phyloP scores from a whole-genome alignment of 345 rosid species.

The Eucalyptus guilfoylei region DNA sequence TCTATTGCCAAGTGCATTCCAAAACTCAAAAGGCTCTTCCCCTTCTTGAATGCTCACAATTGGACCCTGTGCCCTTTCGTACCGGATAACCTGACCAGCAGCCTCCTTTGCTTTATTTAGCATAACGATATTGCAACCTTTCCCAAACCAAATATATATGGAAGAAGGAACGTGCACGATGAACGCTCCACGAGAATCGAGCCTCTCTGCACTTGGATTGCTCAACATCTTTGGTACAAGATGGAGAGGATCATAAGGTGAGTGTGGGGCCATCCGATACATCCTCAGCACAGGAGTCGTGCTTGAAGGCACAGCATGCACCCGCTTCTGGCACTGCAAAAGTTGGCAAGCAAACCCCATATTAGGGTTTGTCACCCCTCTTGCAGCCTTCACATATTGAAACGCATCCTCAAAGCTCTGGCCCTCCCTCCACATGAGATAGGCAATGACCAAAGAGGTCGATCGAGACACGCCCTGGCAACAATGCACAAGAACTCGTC shows the following conservation, averaged over 20 bases:
- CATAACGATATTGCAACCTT: conserved; percentile 30
- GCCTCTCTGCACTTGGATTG: conserved; percentile 22
- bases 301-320: conserved; percentile 55
- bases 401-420: conserved; percentile 74
- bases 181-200: conserved; percentile 67
- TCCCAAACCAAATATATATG: conserved; percentile 54
- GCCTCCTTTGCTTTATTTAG: conserved; percentile 38
- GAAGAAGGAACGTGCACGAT: conserved; percentile 46
- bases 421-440: conserved; percentile 72
- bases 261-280: conserved; percentile 69
- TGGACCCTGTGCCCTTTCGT: conserved; percentile 53
- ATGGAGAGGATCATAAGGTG: conserved; percentile 65
- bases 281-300: conserved; percentile 43
- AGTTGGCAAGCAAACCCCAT: conserved; percentile 78
- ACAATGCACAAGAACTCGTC: conserved; percentile 62
- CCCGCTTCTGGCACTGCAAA: conserved; percentile 69
- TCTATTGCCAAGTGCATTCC: conserved; percentile 41
- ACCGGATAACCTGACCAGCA: conserved; percentile 53
- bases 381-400: conserved; percentile 56
- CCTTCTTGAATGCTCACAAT: conserved; percentile 32
- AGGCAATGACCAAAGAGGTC: conserved; percentile 59
- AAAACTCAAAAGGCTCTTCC: conserved; percentile 44
- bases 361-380: conserved; percentile 66
- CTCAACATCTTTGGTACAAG: conserved; percentile 58
- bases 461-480: conserved; percentile 67